A percentile compares a stretch with the other conserved stretches of the same genome.
Conservation (phyloP, 2,329 filamentous ascomycete species). For the Fusarium agapanthi region DNA sequence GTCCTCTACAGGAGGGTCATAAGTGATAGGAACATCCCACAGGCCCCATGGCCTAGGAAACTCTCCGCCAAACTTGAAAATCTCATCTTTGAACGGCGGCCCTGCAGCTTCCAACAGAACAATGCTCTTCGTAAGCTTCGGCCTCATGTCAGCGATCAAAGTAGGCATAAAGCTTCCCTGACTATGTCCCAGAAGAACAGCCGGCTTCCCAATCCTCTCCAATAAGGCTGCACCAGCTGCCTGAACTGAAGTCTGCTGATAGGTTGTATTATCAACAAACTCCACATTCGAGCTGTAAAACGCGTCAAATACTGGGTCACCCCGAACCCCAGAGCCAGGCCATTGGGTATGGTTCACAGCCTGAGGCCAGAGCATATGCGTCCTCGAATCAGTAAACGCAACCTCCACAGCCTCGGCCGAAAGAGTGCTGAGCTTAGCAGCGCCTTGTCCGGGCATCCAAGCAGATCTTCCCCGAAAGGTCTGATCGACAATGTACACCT, state of each 20-base stretch:
- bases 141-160: slow-evolving; percentile 43
- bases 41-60: slow-evolving; percentile 55
- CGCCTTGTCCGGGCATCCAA: slow-evolving; percentile 19
- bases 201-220: slow-evolving; percentile 53
- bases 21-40: slow-evolving; percentile 58
- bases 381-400: slow-evolving; percentile 26
- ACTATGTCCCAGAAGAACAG: slow-evolving; percentile 55
- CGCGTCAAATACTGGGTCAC: slow-evolving; percentile 29
- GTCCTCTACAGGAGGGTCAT: slow-evolving; percentile 49
- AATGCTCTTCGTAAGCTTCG: slow-evolving; percentile 52
- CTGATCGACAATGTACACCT: slow-evolving; percentile 37
- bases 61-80: slow-evolving; percentile 49
- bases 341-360: slow-evolving; percentile 37
- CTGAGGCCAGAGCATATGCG: slow-evolving; percentile 36
- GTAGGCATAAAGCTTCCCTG: slow-evolving; percentile 54
- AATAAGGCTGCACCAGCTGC: slow-evolving; percentile 51
- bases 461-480: slow-evolving; percentile 35
- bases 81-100: slow-evolving; percentile 56
- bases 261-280: slow-evolving; percentile 32
- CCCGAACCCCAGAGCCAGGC: slow-evolving; percentile 30
- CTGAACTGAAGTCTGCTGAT: slow-evolving; percentile 31
- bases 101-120: slow-evolving; percentile 57
- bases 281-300: slow-evolving; percentile 40
- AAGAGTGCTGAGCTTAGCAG: slow-evolving; percentile 20
- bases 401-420: slow-evolving; percentile 31